These are phyloP conservation scores for Croton laevigatus DNA, from an alignment of 441 rosid species.

Conservation along the genomic window DNA sequence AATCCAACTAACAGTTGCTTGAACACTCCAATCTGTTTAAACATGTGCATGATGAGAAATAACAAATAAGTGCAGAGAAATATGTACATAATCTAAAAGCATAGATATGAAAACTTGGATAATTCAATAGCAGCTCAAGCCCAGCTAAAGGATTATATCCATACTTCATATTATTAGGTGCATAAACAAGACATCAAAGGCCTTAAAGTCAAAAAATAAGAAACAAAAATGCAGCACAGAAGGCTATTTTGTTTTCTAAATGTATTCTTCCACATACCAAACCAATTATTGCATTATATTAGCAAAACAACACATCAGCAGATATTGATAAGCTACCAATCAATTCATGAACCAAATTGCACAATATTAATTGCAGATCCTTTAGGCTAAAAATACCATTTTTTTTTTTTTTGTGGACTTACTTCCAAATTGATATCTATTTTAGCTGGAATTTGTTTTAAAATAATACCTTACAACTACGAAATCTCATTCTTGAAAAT, in stretches of 20 bases:
- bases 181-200: background rate
- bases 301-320: background rate
- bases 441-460: background rate
- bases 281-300: background rate
- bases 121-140: background rate
- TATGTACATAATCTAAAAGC: background rate
- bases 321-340: background rate
- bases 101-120: background rate
- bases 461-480: background rate
- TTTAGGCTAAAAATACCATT: background rate
- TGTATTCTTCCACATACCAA: background rate
- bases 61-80: background rate
- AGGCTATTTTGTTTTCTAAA: background rate
- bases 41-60: background rate
- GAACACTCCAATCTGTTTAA: slow-evolving; percentile 82
- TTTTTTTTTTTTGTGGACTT: background rate
- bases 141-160: background rate
- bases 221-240: background rate
- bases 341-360: background rate
- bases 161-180: background rate
- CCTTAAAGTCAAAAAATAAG: background rate
- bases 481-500: background rate
- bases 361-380: background rate
- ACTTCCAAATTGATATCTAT: background rate
- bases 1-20: slow-evolving; percentile 82